Evolutionary conservation across 768 basidiomycete species (phyloP).

Genomic region (Podaxis sp.): DNA sequence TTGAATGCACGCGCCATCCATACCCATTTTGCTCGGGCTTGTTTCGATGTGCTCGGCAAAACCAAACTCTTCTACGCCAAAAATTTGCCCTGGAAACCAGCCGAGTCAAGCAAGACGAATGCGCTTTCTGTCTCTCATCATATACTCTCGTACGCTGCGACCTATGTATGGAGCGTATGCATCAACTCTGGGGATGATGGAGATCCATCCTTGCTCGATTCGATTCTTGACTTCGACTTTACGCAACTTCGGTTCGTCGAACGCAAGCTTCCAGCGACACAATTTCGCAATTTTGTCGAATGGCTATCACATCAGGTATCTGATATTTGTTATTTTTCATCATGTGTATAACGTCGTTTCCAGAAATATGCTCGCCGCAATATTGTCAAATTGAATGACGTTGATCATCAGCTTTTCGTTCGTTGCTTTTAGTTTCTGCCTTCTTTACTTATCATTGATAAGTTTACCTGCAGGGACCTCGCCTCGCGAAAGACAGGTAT

Average conservation of each 20-base stretch:
- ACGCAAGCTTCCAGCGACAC: background rate
- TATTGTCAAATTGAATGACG: background rate
- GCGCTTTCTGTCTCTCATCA: background rate
- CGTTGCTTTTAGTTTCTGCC: background rate
- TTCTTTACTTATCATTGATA: background rate
- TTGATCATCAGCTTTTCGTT: background rate
- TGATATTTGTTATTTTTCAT: background rate
- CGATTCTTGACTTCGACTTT: background rate
- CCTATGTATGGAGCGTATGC: background rate
- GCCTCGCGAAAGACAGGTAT: background rate
- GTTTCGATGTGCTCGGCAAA: background rate
- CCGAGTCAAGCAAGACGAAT: background rate
- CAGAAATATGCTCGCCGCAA: background rate
- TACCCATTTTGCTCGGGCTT: background rate
- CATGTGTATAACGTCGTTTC: background rate
- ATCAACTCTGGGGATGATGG: background rate
- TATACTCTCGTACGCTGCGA: background rate
- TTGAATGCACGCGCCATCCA: background rate
- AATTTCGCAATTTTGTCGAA: background rate
- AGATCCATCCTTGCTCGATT: background rate
- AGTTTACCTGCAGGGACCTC: background rate
- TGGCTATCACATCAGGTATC: background rate
- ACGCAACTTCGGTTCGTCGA: background rate
- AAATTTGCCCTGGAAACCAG: conserved; percentile 5
- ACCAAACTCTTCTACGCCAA: background rate